Conservation (phyloP, 768 basidiomycete genomes). For the Boletus rubescentipes region DNA sequence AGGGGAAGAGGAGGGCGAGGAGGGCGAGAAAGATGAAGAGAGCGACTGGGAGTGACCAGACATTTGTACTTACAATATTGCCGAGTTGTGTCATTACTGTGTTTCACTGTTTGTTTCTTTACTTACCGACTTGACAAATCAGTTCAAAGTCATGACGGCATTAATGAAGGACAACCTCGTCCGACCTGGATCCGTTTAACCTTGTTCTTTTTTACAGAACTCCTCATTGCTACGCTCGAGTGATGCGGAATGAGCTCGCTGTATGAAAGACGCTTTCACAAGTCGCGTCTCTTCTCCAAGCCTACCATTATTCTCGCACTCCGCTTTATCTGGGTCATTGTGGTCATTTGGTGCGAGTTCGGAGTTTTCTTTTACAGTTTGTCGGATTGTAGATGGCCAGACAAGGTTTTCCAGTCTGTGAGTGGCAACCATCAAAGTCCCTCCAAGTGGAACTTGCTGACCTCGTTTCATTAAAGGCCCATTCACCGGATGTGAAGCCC, state of each 20-base stretch:
- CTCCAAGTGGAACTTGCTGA: slow-evolving; percentile 3
- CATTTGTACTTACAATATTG: too few relatives aligned
- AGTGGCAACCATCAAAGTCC: slow-evolving; percentile 8
- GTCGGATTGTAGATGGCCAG: slow-evolving; percentile 62
- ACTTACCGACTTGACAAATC: slow-evolving; percentile 15
- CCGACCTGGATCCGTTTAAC: not conserved
- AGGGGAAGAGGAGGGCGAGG: slow-evolving; percentile 36
- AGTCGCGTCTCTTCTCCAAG: slow-evolving; percentile 28
- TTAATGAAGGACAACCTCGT: not conserved
- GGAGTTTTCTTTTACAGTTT: slow-evolving; percentile 58
- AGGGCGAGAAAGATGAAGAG: slow-evolving; percentile 21
- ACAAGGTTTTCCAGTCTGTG: slow-evolving; percentile 30
- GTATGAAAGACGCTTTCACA: slow-evolving; percentile 28
- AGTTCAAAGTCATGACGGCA: slow-evolving; percentile 6
- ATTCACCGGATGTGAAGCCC: slow-evolving; percentile 22
- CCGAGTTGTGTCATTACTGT: too few relatives aligned
- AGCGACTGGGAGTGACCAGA: slow-evolving; percentile 60
- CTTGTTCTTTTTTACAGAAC: not conserved
- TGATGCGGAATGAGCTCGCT: slow-evolving; percentile 30
- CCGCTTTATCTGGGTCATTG: slow-evolving; percentile 51
- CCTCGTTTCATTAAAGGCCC: slow-evolving; percentile 9
- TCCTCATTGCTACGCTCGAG: slow-evolving; percentile 2
- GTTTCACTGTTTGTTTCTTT: not conserved
- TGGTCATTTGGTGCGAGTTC: slow-evolving; percentile 66
- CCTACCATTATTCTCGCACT: slow-evolving; percentile 41